phyloP scores from a whole-genome alignment of 805 yeast genomes.

The Candida montana region DNA sequence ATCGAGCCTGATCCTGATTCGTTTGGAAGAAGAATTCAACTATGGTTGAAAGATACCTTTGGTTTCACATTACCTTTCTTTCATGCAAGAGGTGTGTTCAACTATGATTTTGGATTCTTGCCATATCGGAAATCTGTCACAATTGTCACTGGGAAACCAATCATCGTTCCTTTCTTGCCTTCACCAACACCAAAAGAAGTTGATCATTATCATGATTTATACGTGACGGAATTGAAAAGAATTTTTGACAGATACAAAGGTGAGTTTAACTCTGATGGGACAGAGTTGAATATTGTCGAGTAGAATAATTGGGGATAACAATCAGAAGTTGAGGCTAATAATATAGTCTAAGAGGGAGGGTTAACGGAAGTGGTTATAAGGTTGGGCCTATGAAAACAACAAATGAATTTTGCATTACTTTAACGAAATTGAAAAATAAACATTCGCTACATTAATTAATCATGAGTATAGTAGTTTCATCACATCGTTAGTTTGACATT shows the following conservation, averaged over 20 bases:
- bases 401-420: not conserved
- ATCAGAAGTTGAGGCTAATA: no score
- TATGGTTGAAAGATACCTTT: conserved; percentile 60
- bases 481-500: not conserved
- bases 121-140: conserved; percentile 81
- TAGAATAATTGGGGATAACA: not conserved
- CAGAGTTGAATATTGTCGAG: conserved; percentile 20
- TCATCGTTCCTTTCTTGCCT: conserved; percentile 46
- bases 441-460: no score
- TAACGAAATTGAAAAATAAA: no score
- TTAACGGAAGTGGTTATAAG: no score
- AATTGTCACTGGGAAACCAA: conserved; percentile 69
- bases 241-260: conserved; percentile 65
- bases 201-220: conserved; percentile 66
- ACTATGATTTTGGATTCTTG: conserved; percentile 84
- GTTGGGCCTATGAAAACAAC: no score
- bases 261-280: conserved; percentile 30
- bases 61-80: conserved; percentile 90
- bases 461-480: not conserved
- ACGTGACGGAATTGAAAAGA: conserved; percentile 55
- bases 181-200: conserved; percentile 45
- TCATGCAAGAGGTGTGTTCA: conserved; percentile 87
- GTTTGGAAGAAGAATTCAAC: conserved; percentile 52
- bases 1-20: conserved; percentile 40
- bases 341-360: no score